Evolutionary conservation across 2,329 filamentous ascomycete genomes (phyloP).

Genomic region (Zymoseptoria brevis): DNA sequence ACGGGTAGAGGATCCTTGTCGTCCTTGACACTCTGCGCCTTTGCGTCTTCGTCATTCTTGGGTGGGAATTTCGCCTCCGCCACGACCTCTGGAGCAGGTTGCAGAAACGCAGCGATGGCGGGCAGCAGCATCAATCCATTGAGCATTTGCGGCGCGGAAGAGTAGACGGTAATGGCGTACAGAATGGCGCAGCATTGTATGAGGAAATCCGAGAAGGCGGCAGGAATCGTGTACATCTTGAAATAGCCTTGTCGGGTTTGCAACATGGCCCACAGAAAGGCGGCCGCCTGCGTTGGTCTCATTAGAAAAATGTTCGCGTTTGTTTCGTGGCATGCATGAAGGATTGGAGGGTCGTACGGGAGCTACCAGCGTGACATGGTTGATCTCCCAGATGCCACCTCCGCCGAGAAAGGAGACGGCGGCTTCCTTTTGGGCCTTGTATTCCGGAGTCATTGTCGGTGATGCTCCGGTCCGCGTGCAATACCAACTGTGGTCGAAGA

Average conservation of each 20-base stretch:
- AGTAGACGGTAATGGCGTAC: slow-evolving; percentile 79
- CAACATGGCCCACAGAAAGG: slow-evolving; percentile 80
- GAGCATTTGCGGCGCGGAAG: slow-evolving; percentile 64
- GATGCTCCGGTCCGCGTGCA: not conserved
- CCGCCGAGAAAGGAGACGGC: slow-evolving; percentile 89
- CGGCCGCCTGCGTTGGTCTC: slow-evolving; percentile 53
- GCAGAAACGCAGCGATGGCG: slow-evolving; percentile 44
- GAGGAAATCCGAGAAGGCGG: slow-evolving; percentile 71
- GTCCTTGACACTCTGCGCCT: slow-evolving; percentile 16
- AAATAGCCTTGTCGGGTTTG: slow-evolving; percentile 82
- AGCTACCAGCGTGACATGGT: slow-evolving; percentile 73
- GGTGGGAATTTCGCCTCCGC: slow-evolving; percentile 16
- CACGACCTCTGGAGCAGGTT: slow-evolving; percentile 34
- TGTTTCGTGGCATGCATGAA: slow-evolving; percentile 18
- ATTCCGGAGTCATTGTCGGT: slow-evolving; percentile 42
- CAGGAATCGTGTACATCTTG: slow-evolving; percentile 60
- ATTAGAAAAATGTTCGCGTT: slow-evolving; percentile 17
- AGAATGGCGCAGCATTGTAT: slow-evolving; percentile 78
- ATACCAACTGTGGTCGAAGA: not conserved
- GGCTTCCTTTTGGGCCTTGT: slow-evolving; percentile 89
- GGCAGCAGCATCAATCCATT: slow-evolving; percentile 67
- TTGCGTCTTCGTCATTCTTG: slow-evolving; percentile 14
- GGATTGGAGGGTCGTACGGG: slow-evolving; percentile 52
- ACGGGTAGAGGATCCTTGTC: slow-evolving; percentile 54
- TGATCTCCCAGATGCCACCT: slow-evolving; percentile 76